Conservation (phyloP, 2,329 filamentous ascomycete species). For the Trematosphaeria pertusa region DNA sequence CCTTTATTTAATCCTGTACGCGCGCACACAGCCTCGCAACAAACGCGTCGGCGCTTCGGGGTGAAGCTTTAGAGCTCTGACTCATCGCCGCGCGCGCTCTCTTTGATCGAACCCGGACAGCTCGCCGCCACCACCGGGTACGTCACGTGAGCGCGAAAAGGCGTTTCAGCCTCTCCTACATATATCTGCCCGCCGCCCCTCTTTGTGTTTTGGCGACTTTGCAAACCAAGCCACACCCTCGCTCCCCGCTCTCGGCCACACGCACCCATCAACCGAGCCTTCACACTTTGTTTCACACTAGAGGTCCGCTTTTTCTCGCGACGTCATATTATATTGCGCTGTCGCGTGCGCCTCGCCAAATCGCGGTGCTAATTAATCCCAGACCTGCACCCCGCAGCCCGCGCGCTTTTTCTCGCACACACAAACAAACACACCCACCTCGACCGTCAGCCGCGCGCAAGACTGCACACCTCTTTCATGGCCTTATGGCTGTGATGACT, state of each 20-base stretch:
- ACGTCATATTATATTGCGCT: conserved; percentile 3
- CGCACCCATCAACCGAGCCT: neutral
- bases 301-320: neutral
- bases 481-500: conserved; percentile 51
- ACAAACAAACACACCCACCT: conserved; percentile 15
- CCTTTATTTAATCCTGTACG: conserved; percentile 21
- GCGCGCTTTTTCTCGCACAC: conserved; percentile 21
- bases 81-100: conserved; percentile 30
- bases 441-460: conserved; percentile 29
- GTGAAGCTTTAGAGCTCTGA: conserved; percentile 21
- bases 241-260: neutral
- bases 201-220: conserved; percentile 13
- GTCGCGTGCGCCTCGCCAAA: conserved; percentile 18
- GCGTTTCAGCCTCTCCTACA: conserved; percentile 35
- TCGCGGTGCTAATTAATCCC: conserved; percentile 2
- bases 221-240: neutral
- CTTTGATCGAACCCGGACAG: conserved; percentile 14
- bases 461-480: conserved; percentile 37
- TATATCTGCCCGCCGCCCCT: conserved; percentile 17
- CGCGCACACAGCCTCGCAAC: conserved; percentile 26
- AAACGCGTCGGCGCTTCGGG: conserved; percentile 30
- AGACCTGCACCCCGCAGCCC: conserved; percentile 20
- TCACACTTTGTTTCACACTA: neutral
- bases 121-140: conserved; percentile 38
- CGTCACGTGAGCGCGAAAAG: conserved; percentile 38